Evolutionary conservation across 2,329 filamentous ascomycete genomes (phyloP).

Genomic region (Fusarium torulosum): DNA sequence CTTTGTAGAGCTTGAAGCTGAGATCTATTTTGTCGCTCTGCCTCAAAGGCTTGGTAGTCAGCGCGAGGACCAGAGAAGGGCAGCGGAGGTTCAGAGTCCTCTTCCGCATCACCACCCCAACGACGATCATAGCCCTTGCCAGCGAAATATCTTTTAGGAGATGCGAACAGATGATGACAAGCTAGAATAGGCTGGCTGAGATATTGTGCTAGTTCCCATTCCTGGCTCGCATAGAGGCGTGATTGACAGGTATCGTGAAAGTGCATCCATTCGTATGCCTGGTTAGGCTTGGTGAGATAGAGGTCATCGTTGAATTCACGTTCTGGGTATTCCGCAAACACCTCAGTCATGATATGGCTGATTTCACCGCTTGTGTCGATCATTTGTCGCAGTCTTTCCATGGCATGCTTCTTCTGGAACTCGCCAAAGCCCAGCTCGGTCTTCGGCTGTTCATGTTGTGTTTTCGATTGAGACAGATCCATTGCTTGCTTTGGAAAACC

Average conservation of each 20-base stretch:
- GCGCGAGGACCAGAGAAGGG: conserved; percentile 88
- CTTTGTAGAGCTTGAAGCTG: conserved; percentile 80
- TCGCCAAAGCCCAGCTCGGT: conserved; percentile 78
- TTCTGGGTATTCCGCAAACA: conserved; percentile 87
- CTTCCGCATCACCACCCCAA: conserved; percentile 59
- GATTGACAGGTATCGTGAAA: conserved; percentile 90
- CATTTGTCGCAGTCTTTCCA: conserved; percentile 80
- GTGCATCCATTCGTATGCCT: conserved; percentile 93
- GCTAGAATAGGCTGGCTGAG: conserved; percentile 87
- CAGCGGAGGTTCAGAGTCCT: conserved; percentile 65
- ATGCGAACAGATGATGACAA: conserved; percentile 92
- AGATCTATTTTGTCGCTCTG: conserved; percentile 81
- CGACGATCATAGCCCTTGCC: conserved; percentile 58
- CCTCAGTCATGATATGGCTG: conserved; percentile 82
- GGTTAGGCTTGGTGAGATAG: conserved; percentile 86
- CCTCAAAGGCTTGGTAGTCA: conserved; percentile 84
- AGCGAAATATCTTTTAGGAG: conserved; percentile 66
- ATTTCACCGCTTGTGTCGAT: conserved; percentile 83
- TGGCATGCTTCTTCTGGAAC: conserved; percentile 77
- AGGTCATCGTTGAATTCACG: conserved; percentile 95
- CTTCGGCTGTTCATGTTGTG: conserved; percentile 66
- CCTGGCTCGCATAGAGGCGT: conserved; percentile 83
- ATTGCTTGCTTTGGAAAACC: conserved; percentile 75
- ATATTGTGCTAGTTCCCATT: conserved; percentile 93
- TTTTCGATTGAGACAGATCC: conserved; percentile 57